A percentile compares a stretch with the other conserved stretches of the same genome.
phyloP scores from a whole-genome alignment of 345 rosid species.

The Raphanus sativus region DNA sequence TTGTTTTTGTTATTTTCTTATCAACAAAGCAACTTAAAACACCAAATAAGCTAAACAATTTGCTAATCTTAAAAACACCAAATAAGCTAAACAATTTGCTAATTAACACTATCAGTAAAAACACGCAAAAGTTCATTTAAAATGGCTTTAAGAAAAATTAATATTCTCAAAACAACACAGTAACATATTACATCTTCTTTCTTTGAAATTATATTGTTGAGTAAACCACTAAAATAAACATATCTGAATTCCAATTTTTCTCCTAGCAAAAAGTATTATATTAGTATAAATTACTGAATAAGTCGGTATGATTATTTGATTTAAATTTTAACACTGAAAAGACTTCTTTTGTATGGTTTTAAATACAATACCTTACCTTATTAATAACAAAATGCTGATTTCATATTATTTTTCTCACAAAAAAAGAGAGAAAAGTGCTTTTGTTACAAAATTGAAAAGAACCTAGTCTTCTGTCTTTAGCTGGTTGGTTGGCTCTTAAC shows the following conservation, averaged over 20 bases:
- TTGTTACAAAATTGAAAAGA: slow-evolving; percentile 34
- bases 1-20: slow-evolving; percentile 1
- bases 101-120: not conserved
- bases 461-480: slow-evolving; percentile 30
- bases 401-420: slow-evolving; percentile 14
- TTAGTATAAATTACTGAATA: not conserved
- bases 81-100: not conserved
- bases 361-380: not conserved
- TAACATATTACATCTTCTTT: not conserved
- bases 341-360: not conserved
- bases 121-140: not conserved
- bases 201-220: not conserved
- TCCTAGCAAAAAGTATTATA: not conserved
- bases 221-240: not conserved
- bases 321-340: not conserved
- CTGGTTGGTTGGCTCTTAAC: slow-evolving; percentile 34
- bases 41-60: not conserved
- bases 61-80: not conserved
- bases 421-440: slow-evolving; percentile 30
- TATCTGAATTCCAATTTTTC: not conserved
- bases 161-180: not conserved
- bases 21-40: not conserved
- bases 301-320: slow-evolving; percentile 2
- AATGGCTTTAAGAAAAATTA: not conserved
- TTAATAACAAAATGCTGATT: slow-evolving; percentile 4